Conservation (phyloP, 2,329 filamentous ascomycete species). For the Sporothrix curviconia region DNA sequence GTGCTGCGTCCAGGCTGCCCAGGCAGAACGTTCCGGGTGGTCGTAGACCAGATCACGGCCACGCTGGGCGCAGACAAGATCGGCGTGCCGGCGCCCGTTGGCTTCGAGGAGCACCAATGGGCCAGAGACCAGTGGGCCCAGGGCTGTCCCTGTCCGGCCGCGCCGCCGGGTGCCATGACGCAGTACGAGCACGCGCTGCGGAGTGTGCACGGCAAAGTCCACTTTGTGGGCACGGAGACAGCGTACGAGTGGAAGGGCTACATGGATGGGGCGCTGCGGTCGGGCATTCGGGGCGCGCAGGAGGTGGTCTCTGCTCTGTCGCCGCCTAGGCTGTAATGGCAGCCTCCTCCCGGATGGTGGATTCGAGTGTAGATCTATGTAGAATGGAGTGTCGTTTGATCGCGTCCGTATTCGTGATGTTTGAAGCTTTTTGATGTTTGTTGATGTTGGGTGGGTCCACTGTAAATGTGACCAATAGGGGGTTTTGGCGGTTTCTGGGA, state of each 20-base stretch:
- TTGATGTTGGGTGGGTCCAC: not conserved
- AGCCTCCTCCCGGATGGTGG: too few species aligned
- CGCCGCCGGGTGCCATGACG: slow-evolving; percentile 11
- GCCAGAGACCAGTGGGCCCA: slow-evolving; percentile 12
- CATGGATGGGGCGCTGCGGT: slow-evolving; percentile 50
- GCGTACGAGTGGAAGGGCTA: slow-evolving; percentile 49
- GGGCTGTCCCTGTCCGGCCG: slow-evolving; percentile 15
- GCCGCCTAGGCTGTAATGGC: slow-evolving; percentile 6
- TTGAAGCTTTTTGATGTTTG: not conserved
- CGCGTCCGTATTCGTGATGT: not conserved
- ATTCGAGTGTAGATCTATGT: not conserved
- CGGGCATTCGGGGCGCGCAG: slow-evolving; percentile 40
- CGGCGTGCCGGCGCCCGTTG: not conserved
- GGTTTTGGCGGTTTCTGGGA: too few species aligned
- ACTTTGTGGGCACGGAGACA: slow-evolving; percentile 49
- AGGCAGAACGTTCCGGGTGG: not conserved
- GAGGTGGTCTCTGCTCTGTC: slow-evolving; percentile 30
- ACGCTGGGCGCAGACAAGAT: not conserved
- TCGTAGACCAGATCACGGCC: slow-evolving; percentile 5
- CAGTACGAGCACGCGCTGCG: slow-evolving; percentile 24
- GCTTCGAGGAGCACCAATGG: slow-evolving; percentile 14
- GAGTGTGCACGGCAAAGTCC: slow-evolving; percentile 29
- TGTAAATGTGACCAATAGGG: not conserved
- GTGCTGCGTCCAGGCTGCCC: slow-evolving; percentile 26
- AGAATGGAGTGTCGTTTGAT: not conserved